Conservation (phyloP, 2,329 filamentous ascomycete genomes). For the Claviceps sp. region DNA sequence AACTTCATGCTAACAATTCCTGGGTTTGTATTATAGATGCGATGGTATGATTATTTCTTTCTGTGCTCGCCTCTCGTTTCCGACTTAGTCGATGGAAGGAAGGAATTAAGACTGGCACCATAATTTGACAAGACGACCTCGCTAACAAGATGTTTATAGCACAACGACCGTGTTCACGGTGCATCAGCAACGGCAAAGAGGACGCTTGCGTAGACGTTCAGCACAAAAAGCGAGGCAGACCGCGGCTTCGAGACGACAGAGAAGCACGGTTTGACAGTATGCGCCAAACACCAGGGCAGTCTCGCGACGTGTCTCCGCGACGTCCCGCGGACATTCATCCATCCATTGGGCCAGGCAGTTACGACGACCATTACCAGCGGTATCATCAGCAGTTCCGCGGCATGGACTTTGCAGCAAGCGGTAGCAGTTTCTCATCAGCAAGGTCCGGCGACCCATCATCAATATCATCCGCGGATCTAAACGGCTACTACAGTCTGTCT, state of each 20-base stretch:
- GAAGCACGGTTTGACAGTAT: constrained; percentile 43
- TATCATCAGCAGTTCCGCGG: constrained; percentile 34
- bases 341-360: constrained; percentile 28
- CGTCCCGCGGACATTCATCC: constrained; percentile 39
- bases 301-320: constrained; percentile 31
- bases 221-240: constrained; percentile 73
- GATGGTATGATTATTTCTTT: constrained; percentile 1
- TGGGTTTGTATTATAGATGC: background rate
- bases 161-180: constrained; percentile 66
- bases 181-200: constrained; percentile 65
- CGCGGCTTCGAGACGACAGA: constrained; percentile 60
- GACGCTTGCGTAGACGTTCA: constrained; percentile 72
- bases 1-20: background rate
- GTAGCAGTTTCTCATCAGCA: constrained; percentile 29
- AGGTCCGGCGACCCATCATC: constrained; percentile 34
- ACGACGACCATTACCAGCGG: constrained; percentile 32
- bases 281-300: constrained; percentile 26
- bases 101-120: background rate
- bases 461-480: background rate
- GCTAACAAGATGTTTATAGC: constrained; percentile 35
- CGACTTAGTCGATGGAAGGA: background rate
- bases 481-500: background rate
- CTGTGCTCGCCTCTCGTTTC: background rate
- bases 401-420: constrained; percentile 40
- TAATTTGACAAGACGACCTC: background rate